These are phyloP conservation scores for Heliamphora exappendiculata DNA, from an alignment of 148 eudicot genomes.

Conservation along the genomic window DNA sequence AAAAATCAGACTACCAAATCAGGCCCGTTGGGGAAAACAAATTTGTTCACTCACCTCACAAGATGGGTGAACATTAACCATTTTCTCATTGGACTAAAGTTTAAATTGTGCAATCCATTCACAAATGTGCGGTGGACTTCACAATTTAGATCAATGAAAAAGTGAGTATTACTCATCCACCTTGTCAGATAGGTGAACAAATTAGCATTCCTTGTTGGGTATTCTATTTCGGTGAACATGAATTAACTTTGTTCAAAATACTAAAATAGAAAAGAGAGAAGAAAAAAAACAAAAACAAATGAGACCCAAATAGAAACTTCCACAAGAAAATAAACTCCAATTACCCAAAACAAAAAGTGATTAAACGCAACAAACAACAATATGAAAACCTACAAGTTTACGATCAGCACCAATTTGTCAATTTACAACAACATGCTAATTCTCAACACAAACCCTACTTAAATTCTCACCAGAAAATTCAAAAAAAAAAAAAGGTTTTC, in stretches of 20 bases:
- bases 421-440: neutral
- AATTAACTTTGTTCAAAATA: too few species aligned
- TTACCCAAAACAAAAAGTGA: neutral
- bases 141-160: too few species aligned
- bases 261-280: neutral
- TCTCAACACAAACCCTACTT: constrained; percentile 1
- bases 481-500: too few species aligned
- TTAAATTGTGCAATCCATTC: too few species aligned
- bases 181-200: too few species aligned
- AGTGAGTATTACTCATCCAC: too few species aligned
- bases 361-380: neutral
- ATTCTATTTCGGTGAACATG: too few species aligned
- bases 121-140: too few species aligned
- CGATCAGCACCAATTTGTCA: neutral
- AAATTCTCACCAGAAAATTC: neutral
- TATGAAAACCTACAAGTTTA: neutral
- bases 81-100: too few species aligned
- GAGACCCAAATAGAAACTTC: neutral
- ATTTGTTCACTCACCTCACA: neutral
- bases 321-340: neutral
- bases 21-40: neutral
- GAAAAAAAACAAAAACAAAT: neutral
- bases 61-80: neutral
- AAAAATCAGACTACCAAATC: neutral
- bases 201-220: too few species aligned